Percentiles rank a stretch among this genome's conserved stretches.
Evolutionary conservation across 2,329 filamentous ascomycete genomes (phyloP).

Genomic region (Botrytis deweyae): DNA sequence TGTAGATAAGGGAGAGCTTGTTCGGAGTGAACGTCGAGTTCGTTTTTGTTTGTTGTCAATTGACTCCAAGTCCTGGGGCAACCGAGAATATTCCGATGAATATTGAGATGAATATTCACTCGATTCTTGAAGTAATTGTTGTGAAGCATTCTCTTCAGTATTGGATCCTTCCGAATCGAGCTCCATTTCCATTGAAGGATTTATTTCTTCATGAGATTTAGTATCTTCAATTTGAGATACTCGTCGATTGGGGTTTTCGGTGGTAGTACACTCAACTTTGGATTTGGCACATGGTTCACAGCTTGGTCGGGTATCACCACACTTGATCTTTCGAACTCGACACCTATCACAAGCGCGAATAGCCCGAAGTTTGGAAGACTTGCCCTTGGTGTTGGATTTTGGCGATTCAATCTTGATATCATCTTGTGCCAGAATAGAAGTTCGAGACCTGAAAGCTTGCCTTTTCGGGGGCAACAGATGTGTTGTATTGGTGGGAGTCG

Average conservation of each 20-base stretch:
- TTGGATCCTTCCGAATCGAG: constrained; percentile 11
- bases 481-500: not conserved
- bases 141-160: constrained; percentile 16
- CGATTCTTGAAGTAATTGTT: constrained; percentile 19
- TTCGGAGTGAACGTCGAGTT: constrained; percentile 9
- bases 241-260: not conserved
- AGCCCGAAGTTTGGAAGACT: not conserved
- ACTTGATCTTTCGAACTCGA: constrained; percentile 2
- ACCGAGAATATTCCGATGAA: constrained; percentile 16
- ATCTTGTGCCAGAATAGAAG: not conserved
- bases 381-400: not conserved
- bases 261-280: not conserved
- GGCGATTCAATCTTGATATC: not conserved
- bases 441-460: not conserved
- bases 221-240: not conserved
- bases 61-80: constrained; percentile 1
- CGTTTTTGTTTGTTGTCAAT: not conserved
- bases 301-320: constrained; percentile 3
- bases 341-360: constrained; percentile 3
- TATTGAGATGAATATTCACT: constrained; percentile 21
- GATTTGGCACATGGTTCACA: constrained; percentile 8
- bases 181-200: not conserved
- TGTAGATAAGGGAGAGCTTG: not conserved
- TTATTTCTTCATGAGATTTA: not conserved
- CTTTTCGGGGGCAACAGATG: not conserved